phyloP scores from a whole-genome alignment of 495 filamentous ascomycete species.

The Apodospora peruviana region DNA sequence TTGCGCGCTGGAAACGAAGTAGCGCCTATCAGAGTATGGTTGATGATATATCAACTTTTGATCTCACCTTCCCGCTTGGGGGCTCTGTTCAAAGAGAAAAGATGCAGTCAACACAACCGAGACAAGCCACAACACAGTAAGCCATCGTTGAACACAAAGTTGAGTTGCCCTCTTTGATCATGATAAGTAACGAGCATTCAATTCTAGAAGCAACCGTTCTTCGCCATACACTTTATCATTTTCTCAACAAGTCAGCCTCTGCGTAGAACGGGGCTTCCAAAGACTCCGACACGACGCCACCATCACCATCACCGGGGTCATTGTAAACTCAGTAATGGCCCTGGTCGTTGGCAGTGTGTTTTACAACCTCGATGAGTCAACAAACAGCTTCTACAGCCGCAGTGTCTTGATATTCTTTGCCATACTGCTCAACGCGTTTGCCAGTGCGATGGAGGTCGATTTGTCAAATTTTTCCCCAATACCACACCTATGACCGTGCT shows the following conservation, averaged over 20 bases:
- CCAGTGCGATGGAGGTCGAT: conserved; percentile 52
- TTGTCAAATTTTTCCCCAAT: too few species aligned
- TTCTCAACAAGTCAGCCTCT: conserved; percentile 49
- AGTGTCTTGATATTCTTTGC: conserved; percentile 64
- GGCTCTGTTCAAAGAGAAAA: too few species aligned
- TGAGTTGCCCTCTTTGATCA: too few species aligned
- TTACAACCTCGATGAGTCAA: conserved; percentile 49
- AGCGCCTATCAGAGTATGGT: conserved; percentile 47
- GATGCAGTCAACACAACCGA: too few species aligned
- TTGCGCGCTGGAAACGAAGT: conserved; percentile 27
- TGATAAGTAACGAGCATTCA: too few species aligned
- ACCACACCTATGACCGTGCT: too few species aligned
- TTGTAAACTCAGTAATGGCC: conserved; percentile 57
- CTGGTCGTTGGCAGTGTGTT: conserved; percentile 66
- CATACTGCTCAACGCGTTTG: conserved; percentile 46
- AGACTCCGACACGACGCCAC: conserved; percentile 51
- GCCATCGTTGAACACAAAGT: too few species aligned
- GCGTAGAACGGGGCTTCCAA: conserved; percentile 53
- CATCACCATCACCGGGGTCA: conserved; percentile 49
- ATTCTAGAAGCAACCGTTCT: too few species aligned
- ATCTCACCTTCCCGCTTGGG: conserved; percentile 43
- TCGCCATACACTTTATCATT: conserved; percentile 50
- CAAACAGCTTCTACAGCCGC: conserved; percentile 53
- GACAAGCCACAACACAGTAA: too few species aligned
- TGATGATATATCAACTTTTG: conserved; percentile 54